Percentiles rank a stretch among this genome's conserved stretches.
Evolutionary conservation across 176 grass and related monocot genomes (phyloP).

Genomic region (Phoenix dactylifera): DNA sequence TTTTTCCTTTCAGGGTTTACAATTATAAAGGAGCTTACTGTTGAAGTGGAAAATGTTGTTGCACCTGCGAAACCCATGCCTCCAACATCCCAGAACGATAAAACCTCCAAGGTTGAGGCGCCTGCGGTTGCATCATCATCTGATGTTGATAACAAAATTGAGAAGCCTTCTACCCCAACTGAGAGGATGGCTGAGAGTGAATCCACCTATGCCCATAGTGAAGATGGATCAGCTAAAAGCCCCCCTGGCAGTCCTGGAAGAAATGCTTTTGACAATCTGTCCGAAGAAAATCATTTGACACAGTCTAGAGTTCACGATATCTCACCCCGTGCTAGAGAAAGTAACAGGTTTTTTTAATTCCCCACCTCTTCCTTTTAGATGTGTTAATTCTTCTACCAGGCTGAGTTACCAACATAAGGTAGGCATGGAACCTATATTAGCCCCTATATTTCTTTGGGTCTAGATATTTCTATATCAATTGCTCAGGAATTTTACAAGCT

Average conservation of each 20-base stretch:
- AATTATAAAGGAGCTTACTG: constrained; percentile 90
- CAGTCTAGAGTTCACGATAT: constrained; percentile 38
- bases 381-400: no score
- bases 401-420: no score
- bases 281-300: constrained; percentile 40
- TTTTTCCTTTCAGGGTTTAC: constrained; percentile 53
- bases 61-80: constrained; percentile 39
- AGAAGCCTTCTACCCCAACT: constrained; percentile 33
- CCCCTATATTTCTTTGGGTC: no score
- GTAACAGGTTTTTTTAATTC: constrained; percentile 42
- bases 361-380: no score
- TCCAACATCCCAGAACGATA: constrained; percentile 36
- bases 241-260: constrained; percentile 58
- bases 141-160: constrained; percentile 45
- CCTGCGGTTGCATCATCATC: constrained; percentile 22
- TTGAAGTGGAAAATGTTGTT: constrained; percentile 56
- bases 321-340: constrained; percentile 59
- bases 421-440: no score
- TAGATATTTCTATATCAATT: no score
- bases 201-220: constrained; percentile 21
- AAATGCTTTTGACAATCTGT: constrained; percentile 35
- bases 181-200: constrained; percentile 45
- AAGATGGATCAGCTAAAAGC: constrained; percentile 38
- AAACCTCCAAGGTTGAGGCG: constrained; percentile 33
- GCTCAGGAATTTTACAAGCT: no score